These are phyloP conservation scores for Microsporum ferrugineum DNA, from an alignment of 2,329 filamentous ascomycete species.

Conservation along the genomic window DNA sequence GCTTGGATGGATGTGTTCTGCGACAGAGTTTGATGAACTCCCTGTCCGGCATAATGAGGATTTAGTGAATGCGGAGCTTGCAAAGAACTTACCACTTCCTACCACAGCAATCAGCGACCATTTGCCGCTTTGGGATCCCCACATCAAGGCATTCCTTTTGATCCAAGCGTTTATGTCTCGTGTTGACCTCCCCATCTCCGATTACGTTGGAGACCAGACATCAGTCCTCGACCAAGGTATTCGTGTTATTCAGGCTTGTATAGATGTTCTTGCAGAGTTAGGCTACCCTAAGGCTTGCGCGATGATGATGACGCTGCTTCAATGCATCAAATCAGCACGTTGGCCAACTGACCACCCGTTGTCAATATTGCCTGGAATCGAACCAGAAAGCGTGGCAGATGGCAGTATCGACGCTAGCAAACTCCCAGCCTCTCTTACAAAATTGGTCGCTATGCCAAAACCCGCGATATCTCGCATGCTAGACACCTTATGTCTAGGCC, in stretches of 20 bases:
- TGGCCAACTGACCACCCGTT: slow-evolving; percentile 78
- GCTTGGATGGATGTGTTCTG: slow-evolving; percentile 82
- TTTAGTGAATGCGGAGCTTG: slow-evolving; percentile 84
- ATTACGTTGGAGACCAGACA: slow-evolving; percentile 91
- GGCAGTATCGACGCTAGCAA: slow-evolving; percentile 7
- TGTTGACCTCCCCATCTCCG: slow-evolving; percentile 82
- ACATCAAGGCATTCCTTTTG: slow-evolving; percentile 89
- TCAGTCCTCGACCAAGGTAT: slow-evolving; percentile 88
- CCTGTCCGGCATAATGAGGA: slow-evolving; percentile 98
- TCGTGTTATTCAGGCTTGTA: slow-evolving; percentile 88
- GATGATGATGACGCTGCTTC: slow-evolving; percentile 73
- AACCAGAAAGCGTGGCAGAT: slow-evolving; percentile 16
- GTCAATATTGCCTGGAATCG: slow-evolving; percentile 65
- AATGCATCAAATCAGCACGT: slow-evolving; percentile 82
- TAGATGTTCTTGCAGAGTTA: slow-evolving; percentile 88
- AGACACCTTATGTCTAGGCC: slow-evolving; percentile 22
- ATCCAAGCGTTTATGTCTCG: slow-evolving; percentile 92
- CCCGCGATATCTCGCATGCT: slow-evolving; percentile 20
- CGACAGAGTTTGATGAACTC: slow-evolving; percentile 93
- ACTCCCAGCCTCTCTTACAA: slow-evolving; percentile 23
- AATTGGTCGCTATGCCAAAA: slow-evolving; percentile 23
- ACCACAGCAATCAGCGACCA: slow-evolving; percentile 45
- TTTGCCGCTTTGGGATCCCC: slow-evolving; percentile 94
- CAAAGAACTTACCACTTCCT: slow-evolving; percentile 63
- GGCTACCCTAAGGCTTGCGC: slow-evolving; percentile 65